These are phyloP conservation scores for Diaporthe vaccinii DNA, from an alignment of 2,329 filamentous ascomycete genomes.

Conservation along the genomic window DNA sequence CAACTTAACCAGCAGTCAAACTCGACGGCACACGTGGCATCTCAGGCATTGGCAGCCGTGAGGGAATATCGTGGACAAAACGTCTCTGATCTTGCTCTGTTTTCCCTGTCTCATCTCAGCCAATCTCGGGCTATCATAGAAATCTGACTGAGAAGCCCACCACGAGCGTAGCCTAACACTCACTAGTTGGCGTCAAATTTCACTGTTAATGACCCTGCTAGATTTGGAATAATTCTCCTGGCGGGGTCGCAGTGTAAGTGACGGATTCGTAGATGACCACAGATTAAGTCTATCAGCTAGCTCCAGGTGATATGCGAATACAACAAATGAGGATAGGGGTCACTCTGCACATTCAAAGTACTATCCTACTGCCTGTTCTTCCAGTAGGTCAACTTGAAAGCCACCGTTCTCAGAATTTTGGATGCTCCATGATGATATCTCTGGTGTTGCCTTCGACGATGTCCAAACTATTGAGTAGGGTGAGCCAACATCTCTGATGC, in stretches of 20 bases:
- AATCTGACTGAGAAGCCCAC: not conserved
- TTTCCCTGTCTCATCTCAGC: not conserved
- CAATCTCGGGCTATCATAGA: not conserved
- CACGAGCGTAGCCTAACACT: not conserved
- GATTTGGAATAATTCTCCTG: not conserved
- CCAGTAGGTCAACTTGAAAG: not conserved
- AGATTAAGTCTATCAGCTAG: too few relatives aligned
- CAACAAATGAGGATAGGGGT: not conserved
- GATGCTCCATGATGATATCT: not conserved
- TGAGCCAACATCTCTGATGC: not conserved
- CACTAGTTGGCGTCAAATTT: not conserved
- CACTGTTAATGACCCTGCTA: not conserved
- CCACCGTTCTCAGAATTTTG: not conserved
- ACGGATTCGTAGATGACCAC: too few relatives aligned
- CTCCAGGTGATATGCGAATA: not conserved
- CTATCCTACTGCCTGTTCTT: not conserved
- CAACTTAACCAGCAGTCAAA: not conserved
- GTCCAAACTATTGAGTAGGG: not conserved
- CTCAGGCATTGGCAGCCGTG: not conserved
- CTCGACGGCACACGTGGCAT: not conserved
- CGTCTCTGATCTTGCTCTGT: not conserved
- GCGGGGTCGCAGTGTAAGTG: too few relatives aligned
- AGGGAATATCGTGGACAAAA: not conserved
- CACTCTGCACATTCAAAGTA: not conserved
- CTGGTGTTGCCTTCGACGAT: not conserved